Evolutionary conservation across 305 asterid species (phyloP).

Genomic region (Salvia sclarea): DNA sequence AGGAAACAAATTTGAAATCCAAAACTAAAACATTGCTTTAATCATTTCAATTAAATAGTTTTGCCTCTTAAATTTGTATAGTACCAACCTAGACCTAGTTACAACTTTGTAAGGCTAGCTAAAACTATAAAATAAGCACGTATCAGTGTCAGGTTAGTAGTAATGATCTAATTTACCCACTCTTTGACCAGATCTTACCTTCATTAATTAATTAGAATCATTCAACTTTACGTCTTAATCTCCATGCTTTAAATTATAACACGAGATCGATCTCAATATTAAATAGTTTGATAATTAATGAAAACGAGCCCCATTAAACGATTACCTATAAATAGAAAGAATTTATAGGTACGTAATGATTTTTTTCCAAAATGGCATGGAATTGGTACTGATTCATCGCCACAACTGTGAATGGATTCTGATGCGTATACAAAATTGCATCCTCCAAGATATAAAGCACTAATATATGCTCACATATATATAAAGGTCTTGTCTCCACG

Average conservation of each 20-base stretch:
- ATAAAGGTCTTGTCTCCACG: constrained; percentile 28
- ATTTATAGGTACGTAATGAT: constrained; percentile 15
- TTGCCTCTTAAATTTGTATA: too few relatives aligned
- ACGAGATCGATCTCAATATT: not conserved
- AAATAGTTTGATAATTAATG: not conserved
- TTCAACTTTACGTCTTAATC: not conserved
- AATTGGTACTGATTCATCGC: constrained; percentile 2
- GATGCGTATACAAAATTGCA: constrained; percentile 27
- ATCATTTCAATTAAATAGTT: too few relatives aligned
- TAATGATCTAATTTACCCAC: too few relatives aligned
- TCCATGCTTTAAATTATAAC: not conserved
- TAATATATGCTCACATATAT: constrained; percentile 7
- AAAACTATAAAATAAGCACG: too few relatives aligned
- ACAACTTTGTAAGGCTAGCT: too few relatives aligned
- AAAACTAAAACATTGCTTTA: too few relatives aligned
- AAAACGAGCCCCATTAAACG: not conserved
- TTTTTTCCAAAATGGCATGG: not conserved
- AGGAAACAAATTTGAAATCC: too few relatives aligned
- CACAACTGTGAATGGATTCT: constrained; percentile 8
- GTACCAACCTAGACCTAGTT: too few relatives aligned
- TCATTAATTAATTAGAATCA: too few relatives aligned
- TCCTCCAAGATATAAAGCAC: constrained; percentile 23
- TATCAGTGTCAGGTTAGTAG: too few relatives aligned
- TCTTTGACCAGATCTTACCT: too few relatives aligned
- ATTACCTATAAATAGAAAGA: constrained; percentile 11